Evolutionary conservation across 1,284 basidiomycete genomes (phyloP), one percentile per base, ranked within the genome.

Genomic region (Apiotrichum siamense): DNA sequence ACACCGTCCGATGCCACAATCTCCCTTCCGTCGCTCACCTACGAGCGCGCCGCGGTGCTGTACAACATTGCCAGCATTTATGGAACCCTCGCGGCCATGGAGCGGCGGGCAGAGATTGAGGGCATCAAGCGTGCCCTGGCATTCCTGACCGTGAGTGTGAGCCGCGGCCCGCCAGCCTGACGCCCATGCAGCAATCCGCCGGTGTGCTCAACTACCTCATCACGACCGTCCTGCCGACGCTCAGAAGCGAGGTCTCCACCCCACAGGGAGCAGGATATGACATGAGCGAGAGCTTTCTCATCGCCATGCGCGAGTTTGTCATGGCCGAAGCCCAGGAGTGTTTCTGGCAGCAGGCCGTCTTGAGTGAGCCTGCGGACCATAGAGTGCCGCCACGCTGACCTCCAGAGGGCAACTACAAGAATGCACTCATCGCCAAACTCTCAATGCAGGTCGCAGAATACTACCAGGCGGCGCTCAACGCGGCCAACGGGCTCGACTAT

Each of bases 291-390:
- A 67, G 80, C 0, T 83, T 86, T 59, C 64, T 91, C 21, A 77
- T 77, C 38, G 78, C 83, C 21, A 66, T 97, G 21, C 81, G 87
- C 61, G 80, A 77, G 58, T 79, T 97, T 49, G 87, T 91, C 81
- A 79, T 97, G 1, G 91, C 91, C 0, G 91, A 97, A 74, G 93
- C 92, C 0, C 93, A 97, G 65, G 94, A 98, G 76, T 96, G 91
- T 65, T 88, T 85, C 48, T 97, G 94, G 93, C 92, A 96, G 68
- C 83, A 87, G 61, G 93, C 91, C 7, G 85, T 87, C 57, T 75
- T 89, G 56, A 87, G 90, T 88, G 66, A 65, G 71, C 33, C 18
- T 11, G n/a, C n/a, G n/a, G n/a, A n/a, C n/a, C n/a, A 17, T 35
- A 7, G 10, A 31, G 10, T 31, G 10, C 29, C 23, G 10, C 7